Evolutionary conservation across 345 rosid genomes (phyloP).

Genomic region (Eucalyptus regnans): DNA sequence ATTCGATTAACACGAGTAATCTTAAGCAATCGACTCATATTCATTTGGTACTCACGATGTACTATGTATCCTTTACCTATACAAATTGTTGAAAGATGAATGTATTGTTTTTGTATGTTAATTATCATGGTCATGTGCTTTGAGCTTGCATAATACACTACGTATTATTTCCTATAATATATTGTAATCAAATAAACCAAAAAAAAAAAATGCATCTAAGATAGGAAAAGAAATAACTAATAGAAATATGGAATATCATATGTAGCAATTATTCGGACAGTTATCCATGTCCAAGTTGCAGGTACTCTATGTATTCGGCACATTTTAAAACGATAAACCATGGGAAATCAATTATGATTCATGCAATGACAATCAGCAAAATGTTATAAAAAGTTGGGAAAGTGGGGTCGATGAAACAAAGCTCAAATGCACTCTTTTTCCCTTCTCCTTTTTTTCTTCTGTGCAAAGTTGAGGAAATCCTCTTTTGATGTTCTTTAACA

Average conservation of each 20-base stretch:
- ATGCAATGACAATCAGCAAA: not conserved
- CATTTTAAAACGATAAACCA: not conserved
- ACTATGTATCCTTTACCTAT: not conserved
- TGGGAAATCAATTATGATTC: not conserved
- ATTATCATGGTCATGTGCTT: not conserved
- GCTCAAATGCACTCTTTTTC: not conserved
- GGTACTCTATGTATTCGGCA: not conserved
- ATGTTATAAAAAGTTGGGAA: not conserved
- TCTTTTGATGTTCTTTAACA: not conserved
- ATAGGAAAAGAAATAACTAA: not conserved
- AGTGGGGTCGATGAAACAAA: not conserved
- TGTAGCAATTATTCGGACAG: not conserved
- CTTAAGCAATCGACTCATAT: not conserved
- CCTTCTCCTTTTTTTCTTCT: not conserved
- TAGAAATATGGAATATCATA: not conserved
- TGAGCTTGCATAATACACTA: not conserved
- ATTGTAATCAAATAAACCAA: not conserved
- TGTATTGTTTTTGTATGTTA: not conserved
- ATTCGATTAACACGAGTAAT: not conserved
- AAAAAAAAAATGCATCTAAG: not conserved
- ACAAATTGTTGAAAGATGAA: not conserved
- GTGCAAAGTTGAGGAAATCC: not conserved
- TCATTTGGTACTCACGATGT: not conserved
- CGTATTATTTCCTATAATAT: not conserved
- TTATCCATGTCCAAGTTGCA: not conserved